Percentiles rank a stretch among this genome's conserved stretches.
Conservation (phyloP, 2,329 filamentous ascomycete genomes). For the Clarireedia sp. region DNA sequence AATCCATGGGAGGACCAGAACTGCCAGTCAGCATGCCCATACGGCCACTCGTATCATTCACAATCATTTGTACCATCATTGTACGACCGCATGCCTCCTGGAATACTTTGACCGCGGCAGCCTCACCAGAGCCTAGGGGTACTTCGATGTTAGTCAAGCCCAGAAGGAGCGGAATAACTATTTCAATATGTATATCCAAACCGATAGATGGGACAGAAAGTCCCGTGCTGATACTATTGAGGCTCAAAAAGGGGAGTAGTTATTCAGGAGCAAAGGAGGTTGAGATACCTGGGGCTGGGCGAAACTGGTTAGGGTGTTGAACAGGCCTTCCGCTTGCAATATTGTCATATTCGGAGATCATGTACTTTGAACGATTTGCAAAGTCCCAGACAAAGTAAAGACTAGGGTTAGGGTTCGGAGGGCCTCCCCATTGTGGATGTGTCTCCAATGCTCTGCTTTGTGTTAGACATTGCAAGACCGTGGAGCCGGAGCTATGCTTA, state of each 20-base stretch:
- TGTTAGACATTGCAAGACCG: not conserved
- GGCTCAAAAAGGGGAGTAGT: not conserved
- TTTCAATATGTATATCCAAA: not conserved
- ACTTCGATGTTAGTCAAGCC: not conserved
- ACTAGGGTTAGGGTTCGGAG: constrained; percentile 22
- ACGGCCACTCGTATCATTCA: constrained; percentile 20
- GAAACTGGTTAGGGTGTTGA: constrained; percentile 32
- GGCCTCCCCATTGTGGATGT: constrained; percentile 15
- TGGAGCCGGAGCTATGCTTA: not conserved
- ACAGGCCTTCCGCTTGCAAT: constrained; percentile 30
- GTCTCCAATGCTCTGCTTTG: constrained; percentile 15
- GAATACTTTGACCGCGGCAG: constrained; percentile 16
- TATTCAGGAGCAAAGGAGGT: not conserved
- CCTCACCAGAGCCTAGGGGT: constrained; percentile 14
- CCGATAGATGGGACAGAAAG: not conserved
- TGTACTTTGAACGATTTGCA: constrained; percentile 34
- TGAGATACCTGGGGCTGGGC: constrained; percentile 11
- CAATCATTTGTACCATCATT: constrained; percentile 18
- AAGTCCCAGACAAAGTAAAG: constrained; percentile 37
- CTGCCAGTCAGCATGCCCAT: constrained; percentile 14
- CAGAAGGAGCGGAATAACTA: not conserved
- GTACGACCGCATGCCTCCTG: constrained; percentile 18
- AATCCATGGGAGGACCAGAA: constrained; percentile 13
- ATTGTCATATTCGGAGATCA: constrained; percentile 36
- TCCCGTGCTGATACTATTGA: not conserved